Base-by-base conservation (phyloP, 1,139 yeast species). In the Nakaseomyces nivariensis region DNA sequence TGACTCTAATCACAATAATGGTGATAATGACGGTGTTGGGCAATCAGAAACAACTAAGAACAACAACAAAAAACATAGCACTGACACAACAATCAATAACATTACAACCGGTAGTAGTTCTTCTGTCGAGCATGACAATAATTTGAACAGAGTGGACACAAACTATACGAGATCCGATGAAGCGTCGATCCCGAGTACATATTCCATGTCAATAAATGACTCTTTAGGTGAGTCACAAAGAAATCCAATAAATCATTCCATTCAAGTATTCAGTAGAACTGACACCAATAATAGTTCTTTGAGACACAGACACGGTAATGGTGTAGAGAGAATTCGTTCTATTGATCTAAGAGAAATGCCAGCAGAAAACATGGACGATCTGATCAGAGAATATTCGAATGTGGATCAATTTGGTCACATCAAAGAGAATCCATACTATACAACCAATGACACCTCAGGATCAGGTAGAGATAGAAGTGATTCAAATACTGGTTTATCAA, bases 351-450 rank as follows among this genome's bases (percentile, higher is more conserved):
- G 48, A 22, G 48, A 46, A 24, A 34, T 37, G 37, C 48, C 48
- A 6, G 44, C 48, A 4, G 44, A 46, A 32, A 77, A 70, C 45
- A 73, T 81, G 48, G 57, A 66, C 13, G 85, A 82, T 59, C 77
- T 83, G 34, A 80, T 83, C 46, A 69, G 75, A 50, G 85, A 81
- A 53, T 83, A 81, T 58, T 77, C 82, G 2, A 79, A 77, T 55
- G 74, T 69, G 9, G 65, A 64, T 48, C 66, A 61, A 47, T 61
- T 53, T 45, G 68, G 67, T 42, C 48, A 52, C 26, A 53, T 49
- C 27, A 59, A 61, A 49, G 57, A 55, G 45, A 52, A 53, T 37
- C 52, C 61, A 27, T 41, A 41, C 13, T 29, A 37, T 9, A 29
- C 25, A 4, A 1, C 32, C 4, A 38, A 46, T n/a, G 34, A 47